A percentile compares a stretch with the other conserved stretches of the same genome.
Evolutionary conservation across 257 asterid species (phyloP).

Genomic region (Solanum pimpinellifolium): DNA sequence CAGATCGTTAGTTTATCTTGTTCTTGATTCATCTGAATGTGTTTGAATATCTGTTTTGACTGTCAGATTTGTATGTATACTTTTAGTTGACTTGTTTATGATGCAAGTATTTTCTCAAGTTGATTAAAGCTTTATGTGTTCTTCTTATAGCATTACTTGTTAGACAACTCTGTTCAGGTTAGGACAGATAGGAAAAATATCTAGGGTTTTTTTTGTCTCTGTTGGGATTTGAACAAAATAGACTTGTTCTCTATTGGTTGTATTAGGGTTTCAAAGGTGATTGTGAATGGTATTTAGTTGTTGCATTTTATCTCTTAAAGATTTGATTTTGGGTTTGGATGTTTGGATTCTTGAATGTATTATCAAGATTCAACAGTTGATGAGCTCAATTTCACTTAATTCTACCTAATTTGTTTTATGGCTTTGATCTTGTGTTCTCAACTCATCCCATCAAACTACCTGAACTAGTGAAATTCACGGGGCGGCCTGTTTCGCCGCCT

Average conservation of each 20-base stretch:
- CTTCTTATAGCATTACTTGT: not conserved
- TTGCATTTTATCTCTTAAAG: not conserved
- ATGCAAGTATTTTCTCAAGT: not conserved
- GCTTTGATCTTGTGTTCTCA: not conserved
- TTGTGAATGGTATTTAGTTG: not conserved
- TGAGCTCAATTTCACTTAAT: not conserved
- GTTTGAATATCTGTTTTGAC: not conserved
- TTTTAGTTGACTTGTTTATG: not conserved
- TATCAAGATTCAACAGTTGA: not conserved
- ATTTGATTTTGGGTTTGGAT: not conserved
- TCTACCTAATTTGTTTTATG: not conserved
- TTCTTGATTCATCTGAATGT: not conserved
- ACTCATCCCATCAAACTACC: not conserved
- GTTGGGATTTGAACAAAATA: not conserved
- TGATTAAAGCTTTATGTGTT: not conserved
- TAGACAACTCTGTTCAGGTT: not conserved
- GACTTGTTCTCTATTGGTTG: not conserved
- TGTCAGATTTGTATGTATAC: not conserved
- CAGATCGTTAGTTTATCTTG: not conserved
- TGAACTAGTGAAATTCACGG: not conserved
- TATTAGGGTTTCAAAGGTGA: not conserved
- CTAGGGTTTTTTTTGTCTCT: not conserved
- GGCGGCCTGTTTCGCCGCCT: not conserved
- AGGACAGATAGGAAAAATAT: not conserved
- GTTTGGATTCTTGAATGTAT: not conserved